phyloP scores from a whole-genome alignment of 495 filamentous ascomycete species.

The Lasiosphaeria miniovina region DNA sequence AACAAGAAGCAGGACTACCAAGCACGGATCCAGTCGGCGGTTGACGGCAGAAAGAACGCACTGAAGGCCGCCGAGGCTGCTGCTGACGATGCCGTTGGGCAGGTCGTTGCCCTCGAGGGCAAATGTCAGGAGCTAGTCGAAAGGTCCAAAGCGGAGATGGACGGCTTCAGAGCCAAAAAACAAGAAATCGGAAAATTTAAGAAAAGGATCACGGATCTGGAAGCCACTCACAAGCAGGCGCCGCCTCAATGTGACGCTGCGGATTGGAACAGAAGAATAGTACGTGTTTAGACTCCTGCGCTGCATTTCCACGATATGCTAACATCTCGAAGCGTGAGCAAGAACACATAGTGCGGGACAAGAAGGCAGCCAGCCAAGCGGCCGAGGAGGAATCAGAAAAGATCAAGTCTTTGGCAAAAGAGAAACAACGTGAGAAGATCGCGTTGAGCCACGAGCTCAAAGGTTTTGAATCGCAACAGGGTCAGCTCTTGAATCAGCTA shows the following conservation, averaged over 20 bases:
- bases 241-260: constrained; percentile 48
- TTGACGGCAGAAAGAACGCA: constrained; percentile 48
- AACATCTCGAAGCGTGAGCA: constrained; percentile 35
- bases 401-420: constrained; percentile 21
- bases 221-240: constrained; percentile 41
- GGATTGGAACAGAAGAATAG: constrained; percentile 54
- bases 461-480: constrained; percentile 68
- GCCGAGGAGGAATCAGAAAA: constrained; percentile 32
- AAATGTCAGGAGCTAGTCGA: constrained; percentile 53
- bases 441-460: constrained; percentile 49
- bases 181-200: constrained; percentile 45
- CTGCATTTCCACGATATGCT: constrained; percentile 6
- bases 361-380: constrained; percentile 34
- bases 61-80: constrained; percentile 49
- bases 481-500: constrained; percentile 68
- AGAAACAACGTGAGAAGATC: constrained; percentile 20
- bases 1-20: constrained; percentile 63
- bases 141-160: constrained; percentile 57
- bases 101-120: constrained; percentile 52
- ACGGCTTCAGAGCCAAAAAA: constrained; percentile 47
- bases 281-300: constrained; percentile 29
- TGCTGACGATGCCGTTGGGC: constrained; percentile 48
- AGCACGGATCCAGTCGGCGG: constrained; percentile 44
- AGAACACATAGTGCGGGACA: constrained; percentile 45
- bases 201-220: constrained; percentile 41